Base-by-base conservation (phyloP, 257 asterid genomes). In the Rauvolfia tetraphylla region DNA sequence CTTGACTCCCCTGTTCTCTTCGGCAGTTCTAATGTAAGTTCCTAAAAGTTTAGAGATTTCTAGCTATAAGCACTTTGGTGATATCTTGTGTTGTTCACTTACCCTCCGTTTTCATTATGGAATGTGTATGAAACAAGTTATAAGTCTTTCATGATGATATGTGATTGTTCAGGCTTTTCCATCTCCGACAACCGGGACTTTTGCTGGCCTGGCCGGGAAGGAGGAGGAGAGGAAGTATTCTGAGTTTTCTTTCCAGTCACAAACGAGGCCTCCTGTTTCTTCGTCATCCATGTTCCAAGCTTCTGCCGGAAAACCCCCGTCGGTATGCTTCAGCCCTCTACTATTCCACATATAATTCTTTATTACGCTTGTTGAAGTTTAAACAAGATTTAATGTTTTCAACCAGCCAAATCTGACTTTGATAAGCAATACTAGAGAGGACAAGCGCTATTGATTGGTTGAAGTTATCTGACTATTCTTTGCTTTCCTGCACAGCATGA, bases 1-100 rank as follows among this genome's bases (percentile, higher is more conserved):
- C 86, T 92, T 73, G 97, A 93, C 80, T 91, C 97, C 7, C 98
- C 98, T 13, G 87, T 89, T 17, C 84, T 92, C 61, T 92, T 93
- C 29, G 75, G 89, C 42, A 85, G 85, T 0, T 79, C 95, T 38
- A 90, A 82, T 76, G 98, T 91, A 82, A 90, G 97, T 82, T 61
- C 27, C 33, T 3, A 4, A 25, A 18, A 1, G 29, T 38, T 46
- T 2, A 6, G 8, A 41, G 5, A 4, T 41, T 41, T 1, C 2
- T 6, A 41, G 8, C 44, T 41, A 41, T 41, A 7, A 7, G 27
- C 11, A 44, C 18, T 75, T 42, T 12, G 22, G 7, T 49, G 22
- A 53, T 23, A 25, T 41, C 34, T 23, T 75, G 53, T 23, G 14
- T 65, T n/a, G n/a, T 22, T 29, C 42, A 31, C 12, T 6, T 22